Evolutionary conservation across 2,329 filamentous ascomycete genomes (phyloP).

Genomic region (Onygena corvina): DNA sequence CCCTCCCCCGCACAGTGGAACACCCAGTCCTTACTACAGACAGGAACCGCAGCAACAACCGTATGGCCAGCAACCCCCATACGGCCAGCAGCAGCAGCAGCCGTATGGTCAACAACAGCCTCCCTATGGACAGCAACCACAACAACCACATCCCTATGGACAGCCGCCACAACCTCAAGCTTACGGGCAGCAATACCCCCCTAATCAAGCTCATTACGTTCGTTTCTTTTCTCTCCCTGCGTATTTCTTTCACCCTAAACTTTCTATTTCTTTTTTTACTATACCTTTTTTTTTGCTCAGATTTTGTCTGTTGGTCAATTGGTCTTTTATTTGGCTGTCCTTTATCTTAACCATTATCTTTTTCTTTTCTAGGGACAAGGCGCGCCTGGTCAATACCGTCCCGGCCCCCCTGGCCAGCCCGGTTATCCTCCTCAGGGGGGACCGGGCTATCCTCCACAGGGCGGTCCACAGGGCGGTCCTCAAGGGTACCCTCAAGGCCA

Average conservation of each 20-base stretch:
- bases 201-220: conserved; percentile 25
- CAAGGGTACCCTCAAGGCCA: conserved; percentile 23
- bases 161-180: conserved; percentile 17
- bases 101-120: conserved; percentile 28
- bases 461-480: conserved; percentile 21
- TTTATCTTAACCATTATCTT: conserved; percentile 1
- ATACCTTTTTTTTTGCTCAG: conserved; percentile 1
- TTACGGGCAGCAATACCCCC: conserved; percentile 19
- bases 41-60: conserved; percentile 27
- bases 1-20: conserved; percentile 25
- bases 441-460: conserved; percentile 22
- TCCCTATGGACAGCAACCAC: conserved; percentile 22
- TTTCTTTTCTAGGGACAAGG: conserved; percentile 17
- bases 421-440: conserved; percentile 25
- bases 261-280: conserved; percentile 1
- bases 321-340: conserved; percentile 7
- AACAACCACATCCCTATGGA: conserved; percentile 22
- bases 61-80: conserved; percentile 31
- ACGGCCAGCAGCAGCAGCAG: conserved; percentile 21
- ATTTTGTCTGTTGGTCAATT: not conserved
- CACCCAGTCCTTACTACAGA: conserved; percentile 18
- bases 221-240: conserved; percentile 13
- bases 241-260: no score
- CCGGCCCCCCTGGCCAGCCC: conserved; percentile 25
- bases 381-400: conserved; percentile 24